Evolutionary conservation across 2,329 filamentous ascomycete species (phyloP).

Genomic region (Apiospora saccharicola): DNA sequence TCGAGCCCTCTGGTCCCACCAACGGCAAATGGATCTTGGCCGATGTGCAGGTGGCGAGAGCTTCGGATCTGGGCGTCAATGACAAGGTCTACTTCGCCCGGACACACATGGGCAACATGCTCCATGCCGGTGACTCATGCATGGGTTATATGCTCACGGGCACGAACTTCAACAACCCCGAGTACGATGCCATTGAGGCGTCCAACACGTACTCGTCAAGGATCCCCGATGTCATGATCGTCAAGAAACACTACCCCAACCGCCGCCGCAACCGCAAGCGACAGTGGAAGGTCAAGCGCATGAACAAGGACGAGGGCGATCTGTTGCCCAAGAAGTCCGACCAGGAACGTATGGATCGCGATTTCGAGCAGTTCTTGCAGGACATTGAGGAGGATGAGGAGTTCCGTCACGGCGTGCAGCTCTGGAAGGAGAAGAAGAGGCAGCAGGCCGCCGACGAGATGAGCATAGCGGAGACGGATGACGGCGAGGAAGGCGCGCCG

Average conservation of each 20-base stretch:
- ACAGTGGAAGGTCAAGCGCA: constrained; percentile 94
- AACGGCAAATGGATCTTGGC: constrained; percentile 86
- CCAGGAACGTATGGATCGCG: constrained; percentile 85
- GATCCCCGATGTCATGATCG: constrained; percentile 90
- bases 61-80: constrained; percentile 85
- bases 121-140: constrained; percentile 89
- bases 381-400: constrained; percentile 97
- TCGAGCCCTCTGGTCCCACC: constrained; percentile 77
- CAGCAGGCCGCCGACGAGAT: constrained; percentile 67
- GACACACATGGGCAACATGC: constrained; percentile 85
- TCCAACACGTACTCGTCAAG: constrained; percentile 77
- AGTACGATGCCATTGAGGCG: constrained; percentile 68
- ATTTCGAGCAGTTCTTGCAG: constrained; percentile 96
- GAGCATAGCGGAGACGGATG: constrained; percentile 70
- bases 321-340: constrained; percentile 86
- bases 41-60: constrained; percentile 87
- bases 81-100: constrained; percentile 88
- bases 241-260: constrained; percentile 92
- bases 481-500: constrained; percentile 60
- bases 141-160: constrained; percentile 93
- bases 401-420: constrained; percentile 79
- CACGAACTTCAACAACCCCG: constrained; percentile 48
- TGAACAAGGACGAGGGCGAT: constrained; percentile 89
- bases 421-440: constrained; percentile 77
- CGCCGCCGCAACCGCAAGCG: constrained; percentile 84